A percentile compares a stretch with the other conserved stretches of the same genome.
These are phyloP conservation scores for Chlamydomonas sp. DNA, from an alignment of 139 green algal genomes.

Conservation along the genomic window DNA sequence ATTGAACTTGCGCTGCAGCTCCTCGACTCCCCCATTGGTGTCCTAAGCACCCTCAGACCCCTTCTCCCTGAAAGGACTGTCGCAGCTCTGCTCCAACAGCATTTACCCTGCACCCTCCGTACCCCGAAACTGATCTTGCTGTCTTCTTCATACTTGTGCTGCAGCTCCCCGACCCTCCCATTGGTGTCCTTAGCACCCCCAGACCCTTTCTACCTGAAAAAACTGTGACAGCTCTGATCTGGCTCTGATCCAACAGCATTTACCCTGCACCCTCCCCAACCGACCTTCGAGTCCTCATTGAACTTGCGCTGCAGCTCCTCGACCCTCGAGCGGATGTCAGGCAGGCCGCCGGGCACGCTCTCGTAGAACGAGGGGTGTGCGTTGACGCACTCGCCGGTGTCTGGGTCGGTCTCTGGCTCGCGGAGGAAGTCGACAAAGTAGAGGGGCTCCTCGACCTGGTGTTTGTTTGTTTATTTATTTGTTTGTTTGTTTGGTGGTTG, in stretches of 20 bases:
- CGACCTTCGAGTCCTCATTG: constrained; percentile 71
- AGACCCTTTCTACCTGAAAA: neutral
- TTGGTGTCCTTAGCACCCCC: neutral
- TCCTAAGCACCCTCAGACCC: constrained; percentile 58
- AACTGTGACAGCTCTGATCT: neutral
- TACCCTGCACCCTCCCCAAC: neutral
- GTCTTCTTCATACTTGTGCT: no score
- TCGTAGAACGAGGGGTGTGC: constrained; percentile 83
- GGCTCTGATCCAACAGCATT: neutral
- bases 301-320: constrained; percentile 68
- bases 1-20: constrained; percentile 70
- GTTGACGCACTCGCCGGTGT: constrained; percentile 51
- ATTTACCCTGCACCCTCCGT: no score
- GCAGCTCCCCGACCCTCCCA: neutral
- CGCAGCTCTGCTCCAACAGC: no score
- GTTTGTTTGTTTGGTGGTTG: no score
- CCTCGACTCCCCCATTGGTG: constrained; percentile 58
- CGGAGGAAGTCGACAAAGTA: constrained; percentile 93
- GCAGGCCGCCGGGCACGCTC: constrained; percentile 57
- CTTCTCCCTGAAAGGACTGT: constrained; percentile 79
- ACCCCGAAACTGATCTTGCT: no score
- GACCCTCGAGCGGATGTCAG: constrained; percentile 54
- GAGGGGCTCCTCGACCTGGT: constrained; percentile 69
- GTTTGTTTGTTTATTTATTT: no score
- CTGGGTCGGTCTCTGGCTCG: constrained; percentile 71